A percentile compares a stretch with the other conserved stretches of the same genome.
Evolutionary conservation across 1,284 basidiomycete species (phyloP).

Genomic region (Fomitiporia mediterranea): DNA sequence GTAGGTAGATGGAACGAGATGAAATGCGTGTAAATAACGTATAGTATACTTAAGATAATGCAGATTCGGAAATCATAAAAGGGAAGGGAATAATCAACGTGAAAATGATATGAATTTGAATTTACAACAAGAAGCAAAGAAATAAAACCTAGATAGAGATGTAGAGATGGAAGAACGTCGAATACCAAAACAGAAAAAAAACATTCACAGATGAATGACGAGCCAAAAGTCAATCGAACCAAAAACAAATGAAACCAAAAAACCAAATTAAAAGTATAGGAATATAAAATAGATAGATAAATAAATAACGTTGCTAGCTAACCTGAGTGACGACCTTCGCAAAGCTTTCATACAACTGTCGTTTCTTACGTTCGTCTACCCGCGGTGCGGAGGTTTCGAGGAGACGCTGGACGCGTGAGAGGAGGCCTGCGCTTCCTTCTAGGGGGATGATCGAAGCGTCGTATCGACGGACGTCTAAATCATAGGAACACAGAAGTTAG

Average conservation of each 20-base stretch:
- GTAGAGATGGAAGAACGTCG: neutral
- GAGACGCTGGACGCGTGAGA: slow-evolving; percentile 55
- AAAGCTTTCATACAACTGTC: slow-evolving; percentile 53
- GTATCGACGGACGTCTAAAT: slow-evolving; percentile 58
- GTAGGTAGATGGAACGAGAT: too few relatives aligned
- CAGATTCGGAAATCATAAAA: too few relatives aligned
- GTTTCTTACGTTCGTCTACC: slow-evolving; percentile 43
- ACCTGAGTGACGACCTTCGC: slow-evolving; percentile 56
- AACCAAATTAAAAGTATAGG: slow-evolving; percentile 17
- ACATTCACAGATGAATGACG: neutral
- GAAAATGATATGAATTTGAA: neutral
- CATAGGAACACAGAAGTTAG: slow-evolving; percentile 22
- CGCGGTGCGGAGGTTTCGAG: slow-evolving; percentile 43
- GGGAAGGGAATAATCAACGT: too few relatives aligned
- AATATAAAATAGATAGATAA: slow-evolving; percentile 6
- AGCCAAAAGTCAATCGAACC: neutral
- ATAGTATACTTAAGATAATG: too few relatives aligned
- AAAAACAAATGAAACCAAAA: slow-evolving; percentile 18
- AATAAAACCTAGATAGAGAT: neutral
- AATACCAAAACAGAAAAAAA: neutral
- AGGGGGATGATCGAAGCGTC: slow-evolving; percentile 70
- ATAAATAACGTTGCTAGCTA: slow-evolving; percentile 38
- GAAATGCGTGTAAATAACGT: too few relatives aligned
- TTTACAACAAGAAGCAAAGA: neutral
- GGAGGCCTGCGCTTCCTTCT: slow-evolving; percentile 63